phyloP scores from a whole-genome alignment of 768 basidiomycete species.

The Leccinellum luteum region DNA sequence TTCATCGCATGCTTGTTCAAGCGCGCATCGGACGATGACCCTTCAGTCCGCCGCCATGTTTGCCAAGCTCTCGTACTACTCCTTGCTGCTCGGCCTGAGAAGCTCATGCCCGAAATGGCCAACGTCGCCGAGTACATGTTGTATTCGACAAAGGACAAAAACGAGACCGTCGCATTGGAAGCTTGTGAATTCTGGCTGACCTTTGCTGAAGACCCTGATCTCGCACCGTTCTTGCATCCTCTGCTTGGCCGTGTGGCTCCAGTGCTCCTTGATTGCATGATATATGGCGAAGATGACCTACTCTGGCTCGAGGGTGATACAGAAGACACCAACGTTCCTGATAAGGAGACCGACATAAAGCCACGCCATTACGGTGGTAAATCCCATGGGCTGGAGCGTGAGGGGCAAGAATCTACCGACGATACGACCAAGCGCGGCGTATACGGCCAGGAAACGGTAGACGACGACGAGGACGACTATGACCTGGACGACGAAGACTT shows the following conservation, averaged over 20 bases:
- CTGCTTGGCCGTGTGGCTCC: slow-evolving; percentile 91
- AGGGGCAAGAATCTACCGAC: slow-evolving; percentile 39
- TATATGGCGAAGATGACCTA: slow-evolving; percentile 96
- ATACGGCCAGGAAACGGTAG: slow-evolving; percentile 78
- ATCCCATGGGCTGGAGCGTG: slow-evolving; percentile 80
- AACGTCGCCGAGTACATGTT: slow-evolving; percentile 99
- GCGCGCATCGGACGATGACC: slow-evolving; percentile 89
- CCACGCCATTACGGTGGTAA: slow-evolving; percentile 90
- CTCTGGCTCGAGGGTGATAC: slow-evolving; percentile 90
- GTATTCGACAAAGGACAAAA: slow-evolving; percentile 96
- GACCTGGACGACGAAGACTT: slow-evolving; percentile 83
- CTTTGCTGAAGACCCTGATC: slow-evolving; percentile 92
- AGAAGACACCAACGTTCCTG: slow-evolving; percentile 86
- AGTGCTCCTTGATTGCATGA: slow-evolving; percentile 94
- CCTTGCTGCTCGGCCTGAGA: slow-evolving; percentile 90
- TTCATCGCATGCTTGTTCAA: slow-evolving; percentile 95
- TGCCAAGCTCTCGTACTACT: slow-evolving; percentile 94
- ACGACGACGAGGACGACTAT: slow-evolving; percentile 86
- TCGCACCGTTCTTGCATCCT: slow-evolving; percentile 80
- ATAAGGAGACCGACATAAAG: slow-evolving; percentile 95
- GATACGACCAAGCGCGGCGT: slow-evolving; percentile 47
- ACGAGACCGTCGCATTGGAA: slow-evolving; percentile 94
- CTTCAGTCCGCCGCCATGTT: slow-evolving; percentile 92
- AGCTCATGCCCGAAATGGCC: slow-evolving; percentile 92
- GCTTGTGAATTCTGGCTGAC: slow-evolving; percentile 99